Evolutionary conservation across 2,329 filamentous ascomycete species (phyloP), one percentile per base, ranked within the genome.

Genomic region (Triangularia setosa): DNA sequence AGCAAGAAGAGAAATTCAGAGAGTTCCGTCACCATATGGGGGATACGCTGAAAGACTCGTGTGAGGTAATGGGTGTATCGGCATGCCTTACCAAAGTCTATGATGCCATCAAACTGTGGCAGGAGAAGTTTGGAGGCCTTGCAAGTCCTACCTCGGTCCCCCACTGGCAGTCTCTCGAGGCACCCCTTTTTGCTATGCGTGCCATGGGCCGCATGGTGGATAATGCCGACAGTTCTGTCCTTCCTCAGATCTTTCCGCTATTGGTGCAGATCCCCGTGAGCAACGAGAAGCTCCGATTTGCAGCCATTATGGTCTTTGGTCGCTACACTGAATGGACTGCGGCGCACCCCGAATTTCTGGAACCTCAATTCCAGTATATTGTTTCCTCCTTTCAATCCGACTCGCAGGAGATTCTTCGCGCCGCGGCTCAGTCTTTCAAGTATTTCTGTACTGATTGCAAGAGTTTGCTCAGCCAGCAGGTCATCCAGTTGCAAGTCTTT

Each of bases 291-390:
- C 85, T 99, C n/a, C 92, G 93, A 7, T 99, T 99, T 78, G 94
- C 96, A 67, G 94, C 94, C 5, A 97, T 98, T 73, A 97, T 99
- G 93, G 93, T 96, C 2, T 85, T 99, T 23, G 95, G 93, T 40
- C 87, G 95, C 67, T 99, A 99, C 75, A 99, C 96, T 0, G 94
- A 98, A 76, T 99, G 95, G 95, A 99, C 96, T 0, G 88, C 95
- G 4, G 88, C 92, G 57, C 95, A 99, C 73, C 92, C 94, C 0
- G 92, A 97, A 64, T 96, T 94, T 55, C 83, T 99, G 8, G 91
- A 97, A 76, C 85, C 91, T 8, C 95, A 99, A 77, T 91, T 99
- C 74, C 93, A 92, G 72, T 99, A 96, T 78, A 96, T 99, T 72
- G 93, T 97, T 69, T 90, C 89, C 4, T 95, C 93, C 0, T 99